Evolutionary conservation across 805 yeast species (phyloP).

Genomic region (Diddensiella santjacobensis): DNA sequence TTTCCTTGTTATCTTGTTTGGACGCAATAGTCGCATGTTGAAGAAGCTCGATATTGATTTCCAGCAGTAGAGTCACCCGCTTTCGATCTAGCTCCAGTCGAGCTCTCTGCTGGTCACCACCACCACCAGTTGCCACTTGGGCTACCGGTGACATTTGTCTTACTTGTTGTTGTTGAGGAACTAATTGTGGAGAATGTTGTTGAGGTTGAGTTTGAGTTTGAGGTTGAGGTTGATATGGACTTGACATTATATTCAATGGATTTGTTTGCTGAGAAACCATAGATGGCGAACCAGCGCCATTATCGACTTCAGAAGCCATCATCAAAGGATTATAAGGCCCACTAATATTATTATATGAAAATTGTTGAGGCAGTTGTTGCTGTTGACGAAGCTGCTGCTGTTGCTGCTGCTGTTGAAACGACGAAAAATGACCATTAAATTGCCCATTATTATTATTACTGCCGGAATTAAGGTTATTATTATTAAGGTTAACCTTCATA

Average conservation of each 20-base stretch:
- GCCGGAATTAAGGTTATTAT: background rate
- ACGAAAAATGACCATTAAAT: background rate
- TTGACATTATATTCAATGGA: background rate
- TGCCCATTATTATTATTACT: background rate
- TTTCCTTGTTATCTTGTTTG: slow-evolving; percentile 16
- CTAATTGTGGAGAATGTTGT: slow-evolving; percentile 10
- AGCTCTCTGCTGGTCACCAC: background rate
- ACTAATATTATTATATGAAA: background rate
- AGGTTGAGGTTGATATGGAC: background rate
- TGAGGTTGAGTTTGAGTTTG: slow-evolving; percentile 3
- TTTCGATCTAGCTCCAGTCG: slow-evolving; percentile 26
- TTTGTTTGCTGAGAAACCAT: background rate
- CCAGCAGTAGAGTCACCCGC: slow-evolving; percentile 30
- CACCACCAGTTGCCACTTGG: background rate
- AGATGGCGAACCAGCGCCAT: background rate
- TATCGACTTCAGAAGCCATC: background rate
- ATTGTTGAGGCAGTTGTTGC: background rate
- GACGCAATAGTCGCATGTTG: slow-evolving; percentile 22
- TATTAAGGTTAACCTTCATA: slow-evolving; percentile 13
- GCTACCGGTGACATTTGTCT: background rate
- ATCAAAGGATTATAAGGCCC: background rate
- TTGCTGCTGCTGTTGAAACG: slow-evolving; percentile 4
- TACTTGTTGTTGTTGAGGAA: slow-evolving; percentile 1
- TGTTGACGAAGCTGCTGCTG: slow-evolving; percentile 5
- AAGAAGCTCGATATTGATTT: slow-evolving; percentile 32